Percentiles rank a stretch among this genome's conserved stretches.
These are phyloP conservation scores for Ceratocystis cubensis DNA, from an alignment of 2,329 filamentous ascomycete species.

Conservation along the genomic window DNA sequence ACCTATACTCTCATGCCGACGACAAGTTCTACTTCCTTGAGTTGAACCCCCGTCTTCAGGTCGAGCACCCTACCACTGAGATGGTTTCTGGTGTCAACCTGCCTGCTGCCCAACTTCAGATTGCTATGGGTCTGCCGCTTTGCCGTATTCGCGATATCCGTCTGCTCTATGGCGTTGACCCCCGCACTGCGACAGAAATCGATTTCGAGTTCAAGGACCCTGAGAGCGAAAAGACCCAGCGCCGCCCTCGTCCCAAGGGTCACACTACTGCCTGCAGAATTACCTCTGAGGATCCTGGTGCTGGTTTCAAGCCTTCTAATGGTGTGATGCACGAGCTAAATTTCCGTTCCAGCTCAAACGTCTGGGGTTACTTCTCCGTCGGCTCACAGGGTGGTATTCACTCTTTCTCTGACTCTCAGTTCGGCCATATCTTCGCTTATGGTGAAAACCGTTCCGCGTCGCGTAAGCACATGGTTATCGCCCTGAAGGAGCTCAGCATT, in stretches of 20 bases:
- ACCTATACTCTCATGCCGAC: constrained; percentile 93
- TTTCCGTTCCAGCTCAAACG: constrained; percentile 96
- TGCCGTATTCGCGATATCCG: constrained; percentile 94
- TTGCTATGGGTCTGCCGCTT: constrained; percentile 95
- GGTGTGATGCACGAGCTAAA: constrained; percentile 99
- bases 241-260: constrained; percentile 82
- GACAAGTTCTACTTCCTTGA: constrained; percentile 99
- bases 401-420: constrained; percentile 98
- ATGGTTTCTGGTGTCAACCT: constrained; percentile 98
- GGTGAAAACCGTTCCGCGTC: constrained; percentile 95
- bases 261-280: constrained; percentile 98
- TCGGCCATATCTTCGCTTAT: constrained; percentile 98
- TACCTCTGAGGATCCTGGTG: constrained; percentile 94
- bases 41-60: constrained; percentile 95
- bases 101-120: constrained; percentile 91
- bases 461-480: constrained; percentile 97
- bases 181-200: constrained; percentile 72
- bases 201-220: constrained; percentile 93
- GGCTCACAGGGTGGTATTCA: constrained; percentile 93
- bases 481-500: constrained; percentile 96
- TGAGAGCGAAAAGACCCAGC: constrained; percentile 70
- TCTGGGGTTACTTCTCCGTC: constrained; percentile 99
- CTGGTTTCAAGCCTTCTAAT: constrained; percentile 98
- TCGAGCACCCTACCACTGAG: constrained; percentile 97
- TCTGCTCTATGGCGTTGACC: constrained; percentile 88